A percentile compares a stretch with the other conserved stretches of the same genome.
These are phyloP conservation scores for Xylogone sp. DNA, from an alignment of 2,329 filamentous ascomycete species.

Conservation along the genomic window DNA sequence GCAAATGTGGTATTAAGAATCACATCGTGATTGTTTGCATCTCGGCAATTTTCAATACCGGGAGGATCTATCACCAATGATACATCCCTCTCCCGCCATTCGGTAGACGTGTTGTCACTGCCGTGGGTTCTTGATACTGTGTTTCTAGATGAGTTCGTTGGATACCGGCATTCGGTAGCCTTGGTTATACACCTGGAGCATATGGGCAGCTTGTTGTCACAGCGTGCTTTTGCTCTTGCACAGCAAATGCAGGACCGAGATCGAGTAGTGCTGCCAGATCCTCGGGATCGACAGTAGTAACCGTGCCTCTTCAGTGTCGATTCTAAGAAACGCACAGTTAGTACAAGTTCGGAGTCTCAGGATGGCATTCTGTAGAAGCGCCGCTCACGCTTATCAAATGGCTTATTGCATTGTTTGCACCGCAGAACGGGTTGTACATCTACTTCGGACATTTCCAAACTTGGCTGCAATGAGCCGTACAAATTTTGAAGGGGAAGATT, in stretches of 20 bases:
- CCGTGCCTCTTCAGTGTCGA: constrained; percentile 40
- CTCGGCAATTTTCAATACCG: constrained; percentile 7
- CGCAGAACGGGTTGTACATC: constrained; percentile 26
- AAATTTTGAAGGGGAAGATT: constrained; percentile 8
- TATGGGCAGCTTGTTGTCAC: constrained; percentile 31
- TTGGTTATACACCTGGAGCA: constrained; percentile 36
- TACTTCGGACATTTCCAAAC: constrained; percentile 22
- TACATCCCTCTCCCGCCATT: neutral
- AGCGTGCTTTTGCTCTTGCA: constrained; percentile 33
- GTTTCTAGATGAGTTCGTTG: constrained; percentile 14
- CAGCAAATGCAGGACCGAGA: constrained; percentile 34
- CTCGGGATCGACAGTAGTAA: constrained; percentile 40
- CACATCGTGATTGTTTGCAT: constrained; percentile 12
- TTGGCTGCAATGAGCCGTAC: constrained; percentile 11
- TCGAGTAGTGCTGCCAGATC: constrained; percentile 17
- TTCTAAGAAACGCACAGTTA: constrained; percentile 23
- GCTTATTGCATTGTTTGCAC: constrained; percentile 36
- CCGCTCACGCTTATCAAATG: constrained; percentile 35
- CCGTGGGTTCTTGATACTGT: constrained; percentile 7
- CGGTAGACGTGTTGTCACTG: constrained; percentile 5
- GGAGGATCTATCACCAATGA: constrained; percentile 5
- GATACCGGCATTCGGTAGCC: constrained; percentile 33
- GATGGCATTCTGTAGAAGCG: constrained; percentile 6
- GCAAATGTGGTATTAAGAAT: constrained; percentile 9
- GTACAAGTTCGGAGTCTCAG: constrained; percentile 8